Base-by-base conservation (phyloP, 2,329 filamentous ascomycete genomes). In the Coniochaeta sp. region DNA sequence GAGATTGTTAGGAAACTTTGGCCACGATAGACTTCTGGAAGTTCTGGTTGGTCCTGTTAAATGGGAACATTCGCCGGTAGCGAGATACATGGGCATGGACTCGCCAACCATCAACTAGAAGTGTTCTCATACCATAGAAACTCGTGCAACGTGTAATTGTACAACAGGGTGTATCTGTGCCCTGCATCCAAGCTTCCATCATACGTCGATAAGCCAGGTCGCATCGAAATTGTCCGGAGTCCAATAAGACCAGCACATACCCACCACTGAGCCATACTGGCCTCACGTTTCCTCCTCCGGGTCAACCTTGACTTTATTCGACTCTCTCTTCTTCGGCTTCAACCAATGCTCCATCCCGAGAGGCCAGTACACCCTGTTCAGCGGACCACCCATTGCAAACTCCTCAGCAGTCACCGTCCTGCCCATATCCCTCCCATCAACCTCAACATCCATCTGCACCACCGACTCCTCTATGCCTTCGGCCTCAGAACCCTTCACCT, bases 261-360 rank as follows among this genome's bases (percentile, higher is more conserved):
- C n/a, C n/a, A n/a, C n/a, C n/a, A n/a, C 17, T 9, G 38, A 5
- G 17, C 17, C 38, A 6, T 9, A n/a, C 36, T 14, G n/a, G 44
- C 44, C 11, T 57, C 34, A 57, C 54, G 7, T 3, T n/a, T 55
- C 52, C 54, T 57, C 54, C 16, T 57, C 34, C 16, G 34, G 19
- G 5, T 57, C 54, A 26, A 57, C n/a, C 56, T 58, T 44, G 24
- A 22, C 12, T 36, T 58, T 58, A 7, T n/a, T 28, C 55, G 55
- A 57, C 64, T 88, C 82, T 60, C 86, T 82, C 76, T 96, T 97
- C 73, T 83, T 87, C 0, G 92, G 91, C 60, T 87, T 81, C 24
- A 97, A 76, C 91, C 92, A 97, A 63, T 96, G 89, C 71, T 96
- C 93, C 86, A 92, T 91, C 0, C 90, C 90, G 1, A 85, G 80